Conservation (phyloP, 31 red algal species). For the Odonthalia washingtoniensis region DNA sequence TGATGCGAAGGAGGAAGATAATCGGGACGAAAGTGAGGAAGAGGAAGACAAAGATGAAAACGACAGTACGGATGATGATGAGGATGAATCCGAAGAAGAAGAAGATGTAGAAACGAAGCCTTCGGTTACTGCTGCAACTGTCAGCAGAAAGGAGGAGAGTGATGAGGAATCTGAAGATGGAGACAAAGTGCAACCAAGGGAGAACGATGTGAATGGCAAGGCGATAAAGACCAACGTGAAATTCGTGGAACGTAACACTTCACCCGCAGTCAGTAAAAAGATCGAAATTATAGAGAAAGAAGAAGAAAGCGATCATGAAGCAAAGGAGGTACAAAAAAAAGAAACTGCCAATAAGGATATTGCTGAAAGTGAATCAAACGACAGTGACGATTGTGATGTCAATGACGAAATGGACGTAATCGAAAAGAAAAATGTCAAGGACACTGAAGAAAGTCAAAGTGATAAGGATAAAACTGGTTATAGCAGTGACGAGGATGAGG, state of each 20-base stretch:
- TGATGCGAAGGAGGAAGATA: background rate
- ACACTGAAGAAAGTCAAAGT: background rate
- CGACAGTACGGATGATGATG: background rate
- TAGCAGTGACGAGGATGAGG: slow-evolving; percentile 38
- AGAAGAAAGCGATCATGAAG: slow-evolving; percentile 2
- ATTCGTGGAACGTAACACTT: no score
- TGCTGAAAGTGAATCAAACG: background rate
- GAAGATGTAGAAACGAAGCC: background rate
- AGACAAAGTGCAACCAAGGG: background rate
- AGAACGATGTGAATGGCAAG: background rate
- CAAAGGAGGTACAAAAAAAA: background rate
- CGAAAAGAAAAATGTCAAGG: background rate
- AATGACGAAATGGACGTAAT: background rate
- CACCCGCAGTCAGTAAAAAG: no score
- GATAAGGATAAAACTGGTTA: slow-evolving; percentile 10
- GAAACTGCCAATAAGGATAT: background rate
- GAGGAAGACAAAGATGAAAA: background rate
- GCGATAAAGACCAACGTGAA: no score
- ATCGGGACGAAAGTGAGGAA: slow-evolving; percentile 11
- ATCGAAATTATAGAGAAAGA: background rate
- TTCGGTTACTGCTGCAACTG: background rate
- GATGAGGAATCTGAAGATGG: slow-evolving; percentile 8
- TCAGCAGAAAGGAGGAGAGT: background rate
- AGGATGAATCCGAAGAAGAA: slow-evolving; percentile 15
- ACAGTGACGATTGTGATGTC: slow-evolving; percentile 2